phyloP scores from a whole-genome alignment of 2,329 filamentous ascomycete species.

The Aspergillus sp. region DNA sequence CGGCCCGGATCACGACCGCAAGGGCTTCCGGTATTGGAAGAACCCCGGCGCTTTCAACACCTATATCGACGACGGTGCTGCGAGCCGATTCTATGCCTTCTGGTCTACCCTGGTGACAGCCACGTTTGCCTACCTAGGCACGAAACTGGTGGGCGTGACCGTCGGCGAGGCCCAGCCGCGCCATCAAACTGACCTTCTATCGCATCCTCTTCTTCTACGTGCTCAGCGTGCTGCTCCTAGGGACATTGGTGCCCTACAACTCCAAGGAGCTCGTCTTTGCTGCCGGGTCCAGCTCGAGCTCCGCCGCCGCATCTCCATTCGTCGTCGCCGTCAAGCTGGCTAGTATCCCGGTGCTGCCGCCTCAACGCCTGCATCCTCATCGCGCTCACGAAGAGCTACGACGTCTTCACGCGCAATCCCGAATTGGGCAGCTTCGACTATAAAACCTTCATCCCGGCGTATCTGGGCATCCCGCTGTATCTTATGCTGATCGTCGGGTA shows the following conservation, averaged over 20 bases:
- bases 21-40: slow-evolving; percentile 60
- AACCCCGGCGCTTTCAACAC: slow-evolving; percentile 52
- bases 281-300: slow-evolving; percentile 19
- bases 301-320: slow-evolving; percentile 61
- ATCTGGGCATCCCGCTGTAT: slow-evolving; percentile 69
- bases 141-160: slow-evolving; percentile 68
- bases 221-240: slow-evolving; percentile 63
- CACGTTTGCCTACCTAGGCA: slow-evolving; percentile 70
- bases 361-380: slow-evolving; percentile 70
- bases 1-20: slow-evolving; percentile 53
- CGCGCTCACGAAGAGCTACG: slow-evolving; percentile 73
- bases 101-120: slow-evolving; percentile 68
- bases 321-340: slow-evolving; percentile 63
- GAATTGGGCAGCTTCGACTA: slow-evolving; percentile 56
- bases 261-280: slow-evolving; percentile 49
- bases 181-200: slow-evolving; percentile 73
- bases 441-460: slow-evolving; percentile 69
- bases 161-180: slow-evolving; percentile 67
- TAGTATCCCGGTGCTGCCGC: slow-evolving; percentile 52
- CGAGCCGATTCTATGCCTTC: slow-evolving; percentile 53
- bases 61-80: slow-evolving; percentile 37
- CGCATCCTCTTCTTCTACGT: slow-evolving; percentile 76
- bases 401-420: slow-evolving; percentile 52
- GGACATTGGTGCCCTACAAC: slow-evolving; percentile 70
- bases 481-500: slow-evolving; percentile 61